phyloP scores from a whole-genome alignment of 140 eudicot species.

The Cichorium intybus region DNA sequence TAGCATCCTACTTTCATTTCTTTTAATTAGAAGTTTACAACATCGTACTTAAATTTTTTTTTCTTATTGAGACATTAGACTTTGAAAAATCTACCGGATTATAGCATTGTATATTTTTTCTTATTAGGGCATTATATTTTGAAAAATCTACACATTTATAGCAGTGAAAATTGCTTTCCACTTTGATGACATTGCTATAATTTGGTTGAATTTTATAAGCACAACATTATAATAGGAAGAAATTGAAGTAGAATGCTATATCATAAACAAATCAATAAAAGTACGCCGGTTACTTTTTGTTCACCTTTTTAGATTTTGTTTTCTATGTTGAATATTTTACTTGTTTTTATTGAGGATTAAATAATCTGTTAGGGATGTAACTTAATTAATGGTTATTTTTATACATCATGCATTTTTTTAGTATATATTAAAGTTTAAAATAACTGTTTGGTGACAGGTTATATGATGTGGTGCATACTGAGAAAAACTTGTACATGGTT shows the following conservation, averaged over 20 bases:
- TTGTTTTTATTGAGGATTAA: neutral
- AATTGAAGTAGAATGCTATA: neutral
- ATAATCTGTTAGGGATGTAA: neutral
- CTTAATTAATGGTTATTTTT: neutral
- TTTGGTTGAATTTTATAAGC: no score
- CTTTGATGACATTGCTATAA: no score
- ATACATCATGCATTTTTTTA: neutral
- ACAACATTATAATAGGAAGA: neutral
- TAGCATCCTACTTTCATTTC: neutral
- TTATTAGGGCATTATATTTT: no score
- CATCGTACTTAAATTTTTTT: neutral
- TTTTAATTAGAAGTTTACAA: neutral
- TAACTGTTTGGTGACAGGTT: slow-evolving; percentile 21
- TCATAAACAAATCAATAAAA: no score
- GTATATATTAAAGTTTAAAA: no score
- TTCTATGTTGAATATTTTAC: neutral
- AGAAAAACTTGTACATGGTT: slow-evolving; percentile 8
- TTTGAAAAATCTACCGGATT: neutral
- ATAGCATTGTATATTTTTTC: neutral
- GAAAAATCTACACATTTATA: no score
- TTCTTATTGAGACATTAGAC: neutral
- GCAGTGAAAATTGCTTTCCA: no score
- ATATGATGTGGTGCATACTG: slow-evolving; percentile 19
- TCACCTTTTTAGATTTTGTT: neutral
- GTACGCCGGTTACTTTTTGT: neutral